Evolutionary conservation across 768 basidiomycete genomes (phyloP).

Genomic region (Suillus paluster): DNA sequence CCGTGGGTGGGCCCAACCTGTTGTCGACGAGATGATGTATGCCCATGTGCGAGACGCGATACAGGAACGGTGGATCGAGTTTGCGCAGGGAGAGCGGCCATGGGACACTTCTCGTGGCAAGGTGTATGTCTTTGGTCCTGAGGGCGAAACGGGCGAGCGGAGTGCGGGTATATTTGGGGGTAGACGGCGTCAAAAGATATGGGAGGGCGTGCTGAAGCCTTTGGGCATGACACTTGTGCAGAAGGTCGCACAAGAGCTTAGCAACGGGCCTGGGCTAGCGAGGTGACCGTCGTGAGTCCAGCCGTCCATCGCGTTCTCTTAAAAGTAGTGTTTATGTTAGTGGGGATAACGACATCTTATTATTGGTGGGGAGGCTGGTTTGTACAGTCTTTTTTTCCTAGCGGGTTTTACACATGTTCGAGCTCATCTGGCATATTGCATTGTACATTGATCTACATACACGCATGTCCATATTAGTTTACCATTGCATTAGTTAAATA

Average conservation of each 20-base stretch:
- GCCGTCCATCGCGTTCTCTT: no score
- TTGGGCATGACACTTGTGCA: slow-evolving; percentile 69
- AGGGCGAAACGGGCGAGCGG: slow-evolving; percentile 81
- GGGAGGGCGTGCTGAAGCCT: slow-evolving; percentile 70
- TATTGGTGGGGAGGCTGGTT: neutral
- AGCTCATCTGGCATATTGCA: neutral
- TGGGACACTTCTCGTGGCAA: slow-evolving; percentile 63
- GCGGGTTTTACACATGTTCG: neutral
- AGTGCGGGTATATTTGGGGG: slow-evolving; percentile 67
- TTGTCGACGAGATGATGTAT: slow-evolving; percentile 72
- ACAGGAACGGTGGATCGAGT: slow-evolving; percentile 75
- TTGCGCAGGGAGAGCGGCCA: slow-evolving; percentile 73
- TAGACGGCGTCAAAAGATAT: slow-evolving; percentile 58
- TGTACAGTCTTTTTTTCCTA: neutral
- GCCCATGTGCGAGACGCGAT: slow-evolving; percentile 69
- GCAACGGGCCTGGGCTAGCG: slow-evolving; percentile 59
- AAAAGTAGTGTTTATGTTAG: neutral
- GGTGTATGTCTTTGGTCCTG: slow-evolving; percentile 81
- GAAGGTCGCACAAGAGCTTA: slow-evolving; percentile 75
- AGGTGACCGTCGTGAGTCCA: slow-evolving; percentile 19
- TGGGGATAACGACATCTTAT: neutral
- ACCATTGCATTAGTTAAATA: neutral
- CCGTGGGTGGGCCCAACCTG: slow-evolving; percentile 56
- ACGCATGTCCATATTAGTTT: neutral
- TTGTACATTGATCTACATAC: neutral